A percentile compares a stretch with the other conserved stretches of the same genome.
Evolutionary conservation across 495 filamentous ascomycete species (phyloP).

Genomic region (Penicillium lagena): DNA sequence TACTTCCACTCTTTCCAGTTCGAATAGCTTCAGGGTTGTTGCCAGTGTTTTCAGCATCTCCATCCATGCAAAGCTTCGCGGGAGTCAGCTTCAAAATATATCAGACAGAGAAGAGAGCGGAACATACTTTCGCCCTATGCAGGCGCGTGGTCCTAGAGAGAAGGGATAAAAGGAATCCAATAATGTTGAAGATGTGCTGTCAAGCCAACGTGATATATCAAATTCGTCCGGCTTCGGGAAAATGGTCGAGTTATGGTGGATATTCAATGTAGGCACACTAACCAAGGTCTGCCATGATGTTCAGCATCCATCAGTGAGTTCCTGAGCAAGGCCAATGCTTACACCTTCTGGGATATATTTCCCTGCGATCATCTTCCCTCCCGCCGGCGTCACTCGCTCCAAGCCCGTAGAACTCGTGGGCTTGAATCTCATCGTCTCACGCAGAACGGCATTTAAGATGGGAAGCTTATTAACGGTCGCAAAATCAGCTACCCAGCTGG

Average conservation of each 20-base stretch:
- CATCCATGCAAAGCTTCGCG: slow-evolving; percentile 1
- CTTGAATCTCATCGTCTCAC: slow-evolving; percentile 1
- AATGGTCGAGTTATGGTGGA: not conserved
- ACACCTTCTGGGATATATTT: not conserved
- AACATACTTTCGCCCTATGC: slow-evolving; percentile 3
- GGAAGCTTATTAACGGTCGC: not conserved
- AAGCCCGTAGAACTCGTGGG: slow-evolving; percentile 1
- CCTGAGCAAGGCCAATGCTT: not conserved
- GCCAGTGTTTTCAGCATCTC: slow-evolving; percentile 1
- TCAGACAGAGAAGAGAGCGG: too few relatives aligned
- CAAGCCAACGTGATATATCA: not conserved
- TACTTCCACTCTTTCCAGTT: not conserved
- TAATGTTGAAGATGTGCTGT: not conserved
- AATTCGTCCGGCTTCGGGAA: not conserved
- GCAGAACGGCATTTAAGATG: slow-evolving; percentile 1
- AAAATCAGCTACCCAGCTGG: not conserved
- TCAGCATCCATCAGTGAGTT: not conserved
- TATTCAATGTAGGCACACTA: slow-evolving; percentile 2
- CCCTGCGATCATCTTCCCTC: not conserved
- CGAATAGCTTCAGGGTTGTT: not conserved
- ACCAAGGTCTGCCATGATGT: not conserved
- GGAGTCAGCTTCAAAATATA: too few relatives aligned
- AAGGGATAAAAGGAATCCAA: slow-evolving; percentile 1
- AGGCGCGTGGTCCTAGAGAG: slow-evolving; percentile 1
- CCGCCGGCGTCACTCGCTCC: not conserved